Evolutionary conservation across 495 filamentous ascomycete genomes (phyloP), one percentile per base, ranked within the genome.

Genomic region (Tuber aestivum): DNA sequence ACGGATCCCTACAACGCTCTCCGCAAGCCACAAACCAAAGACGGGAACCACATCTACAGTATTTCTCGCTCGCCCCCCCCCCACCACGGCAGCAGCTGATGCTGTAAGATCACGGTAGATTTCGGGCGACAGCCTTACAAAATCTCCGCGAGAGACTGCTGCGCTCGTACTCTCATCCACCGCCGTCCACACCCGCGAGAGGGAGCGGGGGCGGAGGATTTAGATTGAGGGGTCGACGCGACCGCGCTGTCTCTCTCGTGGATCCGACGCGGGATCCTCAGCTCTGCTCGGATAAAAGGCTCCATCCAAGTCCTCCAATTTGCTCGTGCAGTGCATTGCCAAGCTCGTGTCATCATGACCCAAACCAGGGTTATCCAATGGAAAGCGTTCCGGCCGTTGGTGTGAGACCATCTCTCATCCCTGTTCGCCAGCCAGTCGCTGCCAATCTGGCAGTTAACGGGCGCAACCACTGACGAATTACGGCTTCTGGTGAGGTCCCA

Each of bases 11-110:
- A 56, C 71, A 35, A 35, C 70, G 38, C 42, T 61, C n/a, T 21
- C 69, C 45, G 72, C 76, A 79, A 79, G 78, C 78, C 76, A 79
- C 78, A 73, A 32, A 3, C 56, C 27, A 20, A 65, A 14, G 56
- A 32, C 56, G 27, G 27, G 56, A 35, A 65, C 35, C 56, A 65
- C 56, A 65, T 12, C 50, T 27, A 12, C n/a, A 27, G 69, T 78
- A 72, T 72, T 72, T 78, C 72, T 41, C 50, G 41, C n/a, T 27
- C 50, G 12, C 27, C 50, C 50, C 12, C 23, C 9, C 56, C 35
- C 56, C 56, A 65, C 56, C 5, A 18, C 56, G 10, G 56, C 56
- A 18, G n/a, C 56, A 18, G 27, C 14, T 35, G 18, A 65, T 1
- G 7, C 38, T 7, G 38, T 2, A n/a, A n/a, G n/a, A n/a, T n/a